phyloP scores from a whole-genome alignment of 495 filamentous ascomycete species.

The Neurospora discreta region DNA sequence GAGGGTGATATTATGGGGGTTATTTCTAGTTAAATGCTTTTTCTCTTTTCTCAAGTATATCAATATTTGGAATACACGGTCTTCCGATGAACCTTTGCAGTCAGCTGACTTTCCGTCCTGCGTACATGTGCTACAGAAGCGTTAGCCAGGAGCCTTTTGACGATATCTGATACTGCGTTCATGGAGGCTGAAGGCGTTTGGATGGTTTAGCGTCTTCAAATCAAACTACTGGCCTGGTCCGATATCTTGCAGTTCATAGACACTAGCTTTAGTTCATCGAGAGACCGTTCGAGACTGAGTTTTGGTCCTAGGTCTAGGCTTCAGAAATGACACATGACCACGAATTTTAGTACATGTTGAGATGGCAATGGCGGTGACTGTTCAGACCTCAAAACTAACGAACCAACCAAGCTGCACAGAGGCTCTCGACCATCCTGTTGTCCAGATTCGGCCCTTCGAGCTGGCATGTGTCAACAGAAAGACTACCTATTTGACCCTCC shows the following conservation, averaged over 20 bases:
- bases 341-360: not conserved
- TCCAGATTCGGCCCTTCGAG: not conserved
- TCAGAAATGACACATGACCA: not conserved
- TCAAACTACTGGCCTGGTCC: not conserved
- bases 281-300: not conserved
- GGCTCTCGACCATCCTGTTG: not conserved
- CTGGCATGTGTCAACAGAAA: not conserved
- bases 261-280: not conserved
- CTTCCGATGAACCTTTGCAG: not conserved
- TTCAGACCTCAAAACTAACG: not conserved
- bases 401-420: not conserved
- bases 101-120: constrained; percentile 8
- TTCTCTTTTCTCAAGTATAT: not conserved
- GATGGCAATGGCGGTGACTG: not conserved
- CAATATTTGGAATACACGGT: not conserved
- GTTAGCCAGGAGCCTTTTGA: not conserved
- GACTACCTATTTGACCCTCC: not conserved
- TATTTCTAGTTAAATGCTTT: not conserved
- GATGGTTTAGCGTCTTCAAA: not conserved
- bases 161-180: not conserved
- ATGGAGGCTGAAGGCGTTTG: not conserved
- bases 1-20: not conserved
- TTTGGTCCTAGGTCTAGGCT: not conserved
- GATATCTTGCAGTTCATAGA: not conserved
- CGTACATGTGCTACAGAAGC: not conserved